Evolutionary conservation across 2,329 filamentous ascomycete species (phyloP).

Genomic region (Furcasterigmium sp.): DNA sequence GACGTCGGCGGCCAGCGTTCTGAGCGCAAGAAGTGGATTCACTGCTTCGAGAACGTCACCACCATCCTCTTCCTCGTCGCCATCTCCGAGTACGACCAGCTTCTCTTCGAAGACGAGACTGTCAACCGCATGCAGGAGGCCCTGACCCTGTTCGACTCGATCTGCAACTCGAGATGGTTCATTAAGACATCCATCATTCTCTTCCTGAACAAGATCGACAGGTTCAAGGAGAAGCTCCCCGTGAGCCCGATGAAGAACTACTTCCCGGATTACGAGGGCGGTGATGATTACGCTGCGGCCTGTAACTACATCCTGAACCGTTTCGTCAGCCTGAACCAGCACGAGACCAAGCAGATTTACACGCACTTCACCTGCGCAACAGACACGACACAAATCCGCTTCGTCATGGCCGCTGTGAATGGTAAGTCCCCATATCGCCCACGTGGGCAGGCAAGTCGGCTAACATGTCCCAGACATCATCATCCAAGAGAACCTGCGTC

Average conservation of each 20-base stretch:
- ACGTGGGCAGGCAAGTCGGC: not conserved
- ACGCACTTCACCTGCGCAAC: constrained; percentile 99
- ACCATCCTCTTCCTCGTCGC: constrained; percentile 95
- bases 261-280: constrained; percentile 89
- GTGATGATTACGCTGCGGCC: constrained; percentile 89
- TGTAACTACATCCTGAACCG: constrained; percentile 99
- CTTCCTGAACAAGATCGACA: constrained; percentile 87
- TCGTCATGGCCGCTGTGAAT: constrained; percentile 99
- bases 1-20: constrained; percentile 94
- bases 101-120: constrained; percentile 93
- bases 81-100: constrained; percentile 95
- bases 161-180: constrained; percentile 87
- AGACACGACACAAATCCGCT: constrained; percentile 97
- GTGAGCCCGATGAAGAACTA: constrained; percentile 83
- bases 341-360: constrained; percentile 99
- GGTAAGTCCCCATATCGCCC: constrained; percentile 50
- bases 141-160: constrained; percentile 79
- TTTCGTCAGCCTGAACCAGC: constrained; percentile 97
- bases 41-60: constrained; percentile 97
- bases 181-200: constrained; percentile 85
- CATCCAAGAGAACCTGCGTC: constrained; percentile 97
- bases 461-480: constrained; percentile 72
- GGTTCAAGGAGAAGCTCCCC: constrained; percentile 81
- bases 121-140: constrained; percentile 94
- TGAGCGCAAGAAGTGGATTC: constrained; percentile 98